A percentile compares a stretch with the other conserved stretches of the same genome.
Evolutionary conservation across 805 yeast species (phyloP).

Genomic region (Candida succiphila): DNA sequence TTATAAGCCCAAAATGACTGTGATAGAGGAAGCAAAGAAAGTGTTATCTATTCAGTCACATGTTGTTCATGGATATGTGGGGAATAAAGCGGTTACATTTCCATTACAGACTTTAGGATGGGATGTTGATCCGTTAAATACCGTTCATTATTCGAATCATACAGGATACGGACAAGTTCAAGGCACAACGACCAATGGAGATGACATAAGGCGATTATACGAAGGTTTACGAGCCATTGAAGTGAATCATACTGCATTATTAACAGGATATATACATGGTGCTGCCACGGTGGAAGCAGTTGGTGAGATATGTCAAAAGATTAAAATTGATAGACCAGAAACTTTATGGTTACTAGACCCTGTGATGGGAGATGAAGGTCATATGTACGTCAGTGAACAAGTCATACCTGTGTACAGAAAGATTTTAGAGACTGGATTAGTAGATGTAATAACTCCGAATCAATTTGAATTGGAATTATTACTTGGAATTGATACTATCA

Average conservation of each 20-base stretch:
- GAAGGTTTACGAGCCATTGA: slow-evolving; percentile 25
- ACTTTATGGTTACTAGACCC: slow-evolving; percentile 61
- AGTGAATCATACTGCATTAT: slow-evolving; percentile 39
- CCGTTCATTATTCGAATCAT: slow-evolving; percentile 61
- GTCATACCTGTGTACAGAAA: slow-evolving; percentile 50
- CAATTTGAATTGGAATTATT: slow-evolving; percentile 80
- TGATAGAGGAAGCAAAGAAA: not conserved
- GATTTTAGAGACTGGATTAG: slow-evolving; percentile 32
- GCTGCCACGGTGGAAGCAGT: slow-evolving; percentile 35
- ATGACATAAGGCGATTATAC: slow-evolving; percentile 28
- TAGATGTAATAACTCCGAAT: slow-evolving; percentile 81
- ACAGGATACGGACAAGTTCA: slow-evolving; percentile 55
- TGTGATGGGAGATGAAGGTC: slow-evolving; percentile 74
- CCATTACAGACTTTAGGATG: slow-evolving; percentile 58
- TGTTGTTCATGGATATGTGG: slow-evolving; percentile 67
- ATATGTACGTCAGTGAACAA: slow-evolving; percentile 48
- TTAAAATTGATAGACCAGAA: slow-evolving; percentile 25
- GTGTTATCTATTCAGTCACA: slow-evolving; percentile 21
- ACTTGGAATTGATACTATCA: slow-evolving; percentile 34
- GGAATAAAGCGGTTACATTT: slow-evolving; percentile 56
- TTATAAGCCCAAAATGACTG: not conserved
- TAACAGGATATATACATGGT: slow-evolving; percentile 65
- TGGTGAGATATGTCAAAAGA: slow-evolving; percentile 21
- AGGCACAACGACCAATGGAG: slow-evolving; percentile 35
- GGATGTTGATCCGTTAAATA: slow-evolving; percentile 59